A percentile compares a stretch with the other conserved stretches of the same genome.
Conservation (phyloP, 1,139 yeast species). For the Debaryomyces sp. region DNA sequence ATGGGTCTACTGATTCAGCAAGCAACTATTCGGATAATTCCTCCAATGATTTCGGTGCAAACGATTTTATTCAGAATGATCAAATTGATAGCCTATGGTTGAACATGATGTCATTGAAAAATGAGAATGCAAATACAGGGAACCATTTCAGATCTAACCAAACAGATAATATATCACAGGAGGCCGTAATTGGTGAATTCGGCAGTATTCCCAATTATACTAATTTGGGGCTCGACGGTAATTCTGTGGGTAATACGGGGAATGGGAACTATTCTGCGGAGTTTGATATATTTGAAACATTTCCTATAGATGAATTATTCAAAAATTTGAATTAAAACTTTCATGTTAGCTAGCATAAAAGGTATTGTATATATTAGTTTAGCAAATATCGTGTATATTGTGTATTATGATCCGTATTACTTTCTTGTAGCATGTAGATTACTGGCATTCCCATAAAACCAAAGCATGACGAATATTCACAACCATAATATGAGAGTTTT, state of each 20-base stretch:
- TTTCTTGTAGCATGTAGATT: neutral
- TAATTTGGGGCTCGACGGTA: neutral
- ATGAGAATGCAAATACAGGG: slow-evolving; percentile 33
- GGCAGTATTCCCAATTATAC: slow-evolving; percentile 1
- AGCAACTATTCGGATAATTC: slow-evolving; percentile 2
- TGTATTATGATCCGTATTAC: neutral
- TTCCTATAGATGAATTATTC: slow-evolving; percentile 6
- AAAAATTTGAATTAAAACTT: neutral
- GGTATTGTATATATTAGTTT: neutral
- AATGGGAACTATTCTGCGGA: neutral
- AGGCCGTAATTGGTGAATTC: slow-evolving; percentile 1
- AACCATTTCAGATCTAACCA: slow-evolving; percentile 83
- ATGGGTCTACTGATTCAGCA: neutral
- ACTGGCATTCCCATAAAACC: slow-evolving; percentile 4
- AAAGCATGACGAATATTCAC: neutral
- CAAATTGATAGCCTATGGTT: slow-evolving; percentile 33
- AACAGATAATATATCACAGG: neutral
- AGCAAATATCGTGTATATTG: neutral
- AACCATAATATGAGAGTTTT: neutral
- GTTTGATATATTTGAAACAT: slow-evolving; percentile 6
- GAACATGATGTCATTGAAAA: slow-evolving; percentile 30
- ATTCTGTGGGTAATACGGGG: neutral
- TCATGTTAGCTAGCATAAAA: neutral
- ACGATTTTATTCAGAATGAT: slow-evolving; percentile 14
- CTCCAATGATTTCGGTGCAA: neutral